Evolutionary conservation across 306 rosid genomes (phyloP), one percentile per base, ranked within the genome.

Genomic region (Medicago truncatula): DNA sequence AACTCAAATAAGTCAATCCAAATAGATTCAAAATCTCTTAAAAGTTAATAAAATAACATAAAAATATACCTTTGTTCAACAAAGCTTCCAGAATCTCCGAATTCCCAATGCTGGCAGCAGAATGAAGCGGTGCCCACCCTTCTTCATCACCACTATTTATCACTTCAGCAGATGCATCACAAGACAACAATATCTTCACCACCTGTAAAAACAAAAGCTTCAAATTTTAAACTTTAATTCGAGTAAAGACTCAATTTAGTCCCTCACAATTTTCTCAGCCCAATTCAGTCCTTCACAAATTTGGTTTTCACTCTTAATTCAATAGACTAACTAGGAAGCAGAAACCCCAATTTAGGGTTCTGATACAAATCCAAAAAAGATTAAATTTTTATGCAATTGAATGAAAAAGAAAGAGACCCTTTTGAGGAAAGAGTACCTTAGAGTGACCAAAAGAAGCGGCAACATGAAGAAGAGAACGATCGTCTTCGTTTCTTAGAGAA

Each of bases 121-220:
- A 90, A 81, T 95, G 98, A 82, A 95, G 84, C 9, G 98, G 96
- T 1, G 87, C 88, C 98, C 97, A 95, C 14, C 98, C 97, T 83
- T 90, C 98, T 69, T 95, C 98, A 89, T 95, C 98, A 1, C 58
- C 79, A 70, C 87, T 77, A 68, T 92, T 92, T 12, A 94, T 77
- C 80, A 87, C 84, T 13, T 66, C 69, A 28, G 61, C 77, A 2
- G 87, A 82, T 59, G 77, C 90, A 60, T 88, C 96, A 76, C 77
- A 76, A 73, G 87, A 84, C 31, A 81, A 50, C 1, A 94, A 79
- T 53, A 83, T 47, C 85, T 87, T 83, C 70, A 89, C 91, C 69
- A 92, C 89, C 96, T 91, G 77, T 68, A 11, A 5, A 46, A 9
- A 36, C 16, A 57, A 57, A 57, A 57, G 2, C 15, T 9, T 5